These are phyloP conservation scores for Zanthoxylum bungeanum DNA, from an alignment of 345 rosid species.

Conservation along the genomic window DNA sequence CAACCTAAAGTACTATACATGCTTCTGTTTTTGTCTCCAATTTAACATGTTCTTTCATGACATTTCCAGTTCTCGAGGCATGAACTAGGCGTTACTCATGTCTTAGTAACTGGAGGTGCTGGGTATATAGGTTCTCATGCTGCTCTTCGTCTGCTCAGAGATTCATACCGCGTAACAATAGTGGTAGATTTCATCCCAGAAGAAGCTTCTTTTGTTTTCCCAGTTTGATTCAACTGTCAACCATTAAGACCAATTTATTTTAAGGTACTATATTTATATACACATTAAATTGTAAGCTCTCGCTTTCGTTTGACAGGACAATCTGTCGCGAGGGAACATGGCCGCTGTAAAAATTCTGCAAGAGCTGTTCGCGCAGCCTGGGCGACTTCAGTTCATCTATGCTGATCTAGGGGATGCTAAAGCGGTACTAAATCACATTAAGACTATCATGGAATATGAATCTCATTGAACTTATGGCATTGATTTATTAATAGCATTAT, in stretches of 20 bases:
- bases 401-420: slow-evolving; percentile 65
- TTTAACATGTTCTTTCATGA: background rate
- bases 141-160: slow-evolving; percentile 57
- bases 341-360: slow-evolving; percentile 60
- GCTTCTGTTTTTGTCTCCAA: background rate
- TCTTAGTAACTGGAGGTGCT: slow-evolving; percentile 79
- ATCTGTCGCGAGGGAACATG: slow-evolving; percentile 64
- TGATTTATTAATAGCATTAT: slow-evolving; percentile 16
- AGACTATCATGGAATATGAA: background rate
- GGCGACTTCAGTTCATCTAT: slow-evolving; percentile 62
- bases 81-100: slow-evolving; percentile 54
- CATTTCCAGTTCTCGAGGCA: slow-evolving; percentile 38
- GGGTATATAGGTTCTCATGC: slow-evolving; percentile 86
- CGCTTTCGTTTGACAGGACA: slow-evolving; percentile 39
- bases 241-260: background rate
- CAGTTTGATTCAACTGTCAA: too few relatives aligned
- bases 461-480: background rate
- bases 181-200: slow-evolving; percentile 35
- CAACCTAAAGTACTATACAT: too few relatives aligned
- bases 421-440: slow-evolving; percentile 37
- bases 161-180: slow-evolving; percentile 64
- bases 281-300: background rate
- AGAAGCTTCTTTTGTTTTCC: background rate
- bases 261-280: background rate
- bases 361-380: slow-evolving; percentile 56